These are phyloP conservation scores for Rhodotorula taiwanensis DNA, from an alignment of 768 basidiomycete species.

Conservation along the genomic window DNA sequence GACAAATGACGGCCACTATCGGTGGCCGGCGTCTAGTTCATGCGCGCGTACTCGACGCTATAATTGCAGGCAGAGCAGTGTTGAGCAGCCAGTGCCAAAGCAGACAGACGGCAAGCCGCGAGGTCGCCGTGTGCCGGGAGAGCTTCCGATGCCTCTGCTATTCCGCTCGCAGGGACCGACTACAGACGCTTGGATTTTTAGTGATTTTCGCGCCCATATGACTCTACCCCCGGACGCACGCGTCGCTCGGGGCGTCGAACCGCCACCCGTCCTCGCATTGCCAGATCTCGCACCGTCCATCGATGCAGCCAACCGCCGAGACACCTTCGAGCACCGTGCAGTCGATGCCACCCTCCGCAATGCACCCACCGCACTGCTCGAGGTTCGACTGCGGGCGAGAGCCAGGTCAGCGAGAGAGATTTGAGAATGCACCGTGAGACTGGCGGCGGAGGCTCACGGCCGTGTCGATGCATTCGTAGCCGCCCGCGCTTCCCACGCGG, in stretches of 20 bases:
- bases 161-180: too few species aligned
- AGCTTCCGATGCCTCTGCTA: too few species aligned
- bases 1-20: too few species aligned
- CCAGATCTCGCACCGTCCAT: constrained; percentile 11
- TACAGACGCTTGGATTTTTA: too few species aligned
- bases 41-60: too few species aligned
- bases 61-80: too few species aligned
- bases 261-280: constrained; percentile 2
- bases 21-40: too few species aligned
- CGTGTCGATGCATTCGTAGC: constrained; percentile 22
- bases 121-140: too few species aligned
- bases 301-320: constrained; percentile 1
- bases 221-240: neutral
- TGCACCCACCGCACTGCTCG: constrained; percentile 17
- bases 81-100: too few species aligned
- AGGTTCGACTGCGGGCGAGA: neutral
- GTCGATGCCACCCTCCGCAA: constrained; percentile 4
- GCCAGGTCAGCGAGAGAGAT: neutral
- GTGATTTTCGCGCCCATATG: too few species aligned
- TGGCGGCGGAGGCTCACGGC: neutral
- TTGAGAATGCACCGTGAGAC: too few species aligned
- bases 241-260: neutral
- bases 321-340: neutral
- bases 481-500: neutral
- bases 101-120: too few species aligned